Percentiles rank a stretch among this genome's conserved stretches.
Conservation (phyloP, 2,329 filamentous ascomycete genomes). For the Claviceps sp. region DNA sequence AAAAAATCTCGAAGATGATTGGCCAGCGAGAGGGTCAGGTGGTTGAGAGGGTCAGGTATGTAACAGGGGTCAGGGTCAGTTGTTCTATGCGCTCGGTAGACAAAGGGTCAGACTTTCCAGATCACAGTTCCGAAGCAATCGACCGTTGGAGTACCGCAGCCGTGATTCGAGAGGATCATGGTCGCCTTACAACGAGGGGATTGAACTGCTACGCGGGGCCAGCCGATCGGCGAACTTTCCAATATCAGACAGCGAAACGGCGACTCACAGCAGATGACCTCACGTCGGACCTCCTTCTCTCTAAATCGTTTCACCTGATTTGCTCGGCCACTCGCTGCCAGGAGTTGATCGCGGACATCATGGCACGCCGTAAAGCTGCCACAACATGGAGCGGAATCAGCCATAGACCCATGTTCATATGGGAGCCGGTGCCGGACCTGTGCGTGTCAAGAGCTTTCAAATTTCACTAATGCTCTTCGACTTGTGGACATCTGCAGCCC, state of each 20-base stretch:
- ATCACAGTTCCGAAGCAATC: slow-evolving; percentile 48
- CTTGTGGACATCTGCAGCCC: slow-evolving; percentile 56
- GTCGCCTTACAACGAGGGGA: slow-evolving; percentile 69
- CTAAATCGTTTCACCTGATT: slow-evolving; percentile 75
- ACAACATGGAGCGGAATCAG: slow-evolving; percentile 19
- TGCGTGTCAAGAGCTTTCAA: slow-evolving; percentile 59
- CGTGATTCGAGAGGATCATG: slow-evolving; percentile 50
- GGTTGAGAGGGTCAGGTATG: no score
- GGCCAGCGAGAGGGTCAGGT: no score
- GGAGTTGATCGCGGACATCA: slow-evolving; percentile 59
- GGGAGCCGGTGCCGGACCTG: slow-evolving; percentile 88
- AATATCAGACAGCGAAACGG: slow-evolving; percentile 76
- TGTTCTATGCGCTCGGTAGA: no score
- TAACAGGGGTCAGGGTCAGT: no score
- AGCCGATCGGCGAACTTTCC: slow-evolving; percentile 61
- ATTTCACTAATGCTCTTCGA: slow-evolving; percentile 49
- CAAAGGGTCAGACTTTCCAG: slow-evolving; percentile 75
- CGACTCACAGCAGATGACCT: slow-evolving; percentile 65
- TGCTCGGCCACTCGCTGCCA: slow-evolving; percentile 69
- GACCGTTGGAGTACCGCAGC: slow-evolving; percentile 64
- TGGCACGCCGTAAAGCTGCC: slow-evolving; percentile 37
- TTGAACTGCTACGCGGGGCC: slow-evolving; percentile 80
- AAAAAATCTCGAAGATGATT: no score
- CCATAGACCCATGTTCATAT: slow-evolving; percentile 63
- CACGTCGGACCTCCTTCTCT: slow-evolving; percentile 48